Evolutionary conservation across 306 rosid genomes (phyloP).

Genomic region (Ochetophila trinervis): DNA sequence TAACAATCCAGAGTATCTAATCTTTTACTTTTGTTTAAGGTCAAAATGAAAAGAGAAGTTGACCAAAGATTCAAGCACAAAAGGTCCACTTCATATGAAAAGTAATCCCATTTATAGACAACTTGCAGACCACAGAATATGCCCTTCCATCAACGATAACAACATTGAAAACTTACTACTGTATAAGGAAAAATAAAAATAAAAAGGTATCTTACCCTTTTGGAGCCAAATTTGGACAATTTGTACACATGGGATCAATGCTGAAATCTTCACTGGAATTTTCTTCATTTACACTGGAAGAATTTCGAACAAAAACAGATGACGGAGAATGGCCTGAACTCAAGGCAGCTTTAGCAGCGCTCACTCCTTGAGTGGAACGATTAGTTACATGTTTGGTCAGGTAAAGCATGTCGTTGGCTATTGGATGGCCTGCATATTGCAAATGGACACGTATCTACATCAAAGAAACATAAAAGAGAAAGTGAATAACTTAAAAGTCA

Average conservation of each 20-base stretch:
- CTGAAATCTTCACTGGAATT: slow-evolving; percentile 43
- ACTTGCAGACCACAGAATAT: too few relatives aligned
- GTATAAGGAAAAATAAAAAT: background rate
- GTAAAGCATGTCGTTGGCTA: slow-evolving; percentile 81
- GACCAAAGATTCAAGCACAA: too few relatives aligned
- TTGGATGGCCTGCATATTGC: slow-evolving; percentile 72
- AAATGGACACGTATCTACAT: slow-evolving; percentile 84
- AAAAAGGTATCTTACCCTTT: slow-evolving; percentile 51
- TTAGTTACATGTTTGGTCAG: slow-evolving; percentile 44
- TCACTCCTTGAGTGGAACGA: slow-evolving; percentile 39
- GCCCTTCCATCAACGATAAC: too few relatives aligned
- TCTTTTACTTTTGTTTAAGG: too few relatives aligned
- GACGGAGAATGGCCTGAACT: slow-evolving; percentile 31
- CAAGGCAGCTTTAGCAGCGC: slow-evolving; percentile 59
- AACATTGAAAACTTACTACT: too few relatives aligned
- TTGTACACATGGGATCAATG: slow-evolving; percentile 82
- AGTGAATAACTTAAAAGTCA: background rate
- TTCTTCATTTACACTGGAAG: slow-evolving; percentile 35
- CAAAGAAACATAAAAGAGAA: slow-evolving; percentile 2
- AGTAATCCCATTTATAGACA: too few relatives aligned
- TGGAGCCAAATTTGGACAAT: slow-evolving; percentile 84
- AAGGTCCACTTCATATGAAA: too few relatives aligned
- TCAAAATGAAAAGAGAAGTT: too few relatives aligned
- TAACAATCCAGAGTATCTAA: too few relatives aligned
- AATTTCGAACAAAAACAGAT: slow-evolving; percentile 33